These are phyloP conservation scores for Calocera viscosa DNA, from an alignment of 768 basidiomycete genomes.

Conservation along the genomic window DNA sequence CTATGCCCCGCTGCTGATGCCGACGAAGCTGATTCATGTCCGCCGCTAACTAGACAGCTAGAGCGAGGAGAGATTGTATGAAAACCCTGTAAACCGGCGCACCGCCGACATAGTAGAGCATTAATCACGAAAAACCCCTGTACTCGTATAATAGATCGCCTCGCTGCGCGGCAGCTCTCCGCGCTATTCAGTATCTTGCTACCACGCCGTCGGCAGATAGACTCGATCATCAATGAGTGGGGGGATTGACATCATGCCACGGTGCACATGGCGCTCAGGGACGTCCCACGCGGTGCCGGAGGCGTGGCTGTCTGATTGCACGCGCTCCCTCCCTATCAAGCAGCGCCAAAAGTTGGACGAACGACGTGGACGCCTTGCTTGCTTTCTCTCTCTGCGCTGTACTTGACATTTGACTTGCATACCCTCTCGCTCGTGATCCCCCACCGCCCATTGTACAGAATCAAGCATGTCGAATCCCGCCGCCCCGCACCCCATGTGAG, in stretches of 20 bases:
- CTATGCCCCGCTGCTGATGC: neutral
- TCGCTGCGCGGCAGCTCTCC: no score
- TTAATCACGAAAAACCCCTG: neutral
- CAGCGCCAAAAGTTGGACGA: neutral
- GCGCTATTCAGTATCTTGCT: neutral
- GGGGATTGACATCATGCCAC: neutral
- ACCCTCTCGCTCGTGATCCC: neutral
- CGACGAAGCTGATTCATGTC: neutral
- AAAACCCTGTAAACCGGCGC: neutral
- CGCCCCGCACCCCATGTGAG: neutral
- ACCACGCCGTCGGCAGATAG: neutral
- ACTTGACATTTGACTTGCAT: neutral
- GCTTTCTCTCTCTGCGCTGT: neutral
- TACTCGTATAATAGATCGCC: neutral
- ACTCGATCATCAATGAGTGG: neutral
- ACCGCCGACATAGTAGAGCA: neutral
- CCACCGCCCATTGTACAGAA: neutral
- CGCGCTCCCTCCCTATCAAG: neutral
- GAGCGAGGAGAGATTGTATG: neutral
- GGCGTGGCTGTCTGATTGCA: no score
- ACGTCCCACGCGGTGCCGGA: neutral
- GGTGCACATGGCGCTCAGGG: neutral
- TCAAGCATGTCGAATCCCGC: neutral
- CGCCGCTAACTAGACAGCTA: neutral
- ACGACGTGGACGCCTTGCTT: neutral